A percentile compares a stretch with the other conserved stretches of the same genome.
Conservation (phyloP, 2,329 filamentous ascomycete species). For the Microsporum canis region DNA sequence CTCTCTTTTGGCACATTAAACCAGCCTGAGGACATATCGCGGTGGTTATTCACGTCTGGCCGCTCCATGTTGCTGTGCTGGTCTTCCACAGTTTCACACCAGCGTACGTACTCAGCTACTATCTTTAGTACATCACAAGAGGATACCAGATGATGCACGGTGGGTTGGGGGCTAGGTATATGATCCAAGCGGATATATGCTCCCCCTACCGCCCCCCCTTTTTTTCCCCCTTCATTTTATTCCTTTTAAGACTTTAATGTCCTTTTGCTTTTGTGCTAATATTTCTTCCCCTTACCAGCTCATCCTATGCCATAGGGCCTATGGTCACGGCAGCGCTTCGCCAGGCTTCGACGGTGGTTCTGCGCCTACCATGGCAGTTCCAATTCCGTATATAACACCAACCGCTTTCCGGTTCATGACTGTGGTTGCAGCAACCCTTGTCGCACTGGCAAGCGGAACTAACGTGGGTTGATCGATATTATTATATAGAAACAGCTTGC, state of each 20-base stretch:
- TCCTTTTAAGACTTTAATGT: background rate
- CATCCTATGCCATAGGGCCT: background rate
- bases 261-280: background rate
- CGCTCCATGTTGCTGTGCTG: background rate
- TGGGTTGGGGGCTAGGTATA: background rate
- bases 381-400: background rate
- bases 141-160: background rate
- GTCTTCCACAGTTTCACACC: background rate
- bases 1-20: background rate
- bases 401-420: constrained; percentile 57
- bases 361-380: background rate
- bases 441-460: constrained; percentile 82
- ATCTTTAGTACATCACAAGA: constrained; percentile 3
- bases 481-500: background rate
- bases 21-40: background rate
- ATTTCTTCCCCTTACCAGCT: background rate
- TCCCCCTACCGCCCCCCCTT: background rate
- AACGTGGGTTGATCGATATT: constrained; percentile 48
- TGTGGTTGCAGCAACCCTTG: constrained; percentile 70
- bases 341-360: background rate
- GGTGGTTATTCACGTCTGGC: background rate
- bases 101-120: background rate
- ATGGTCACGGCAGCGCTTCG: background rate
- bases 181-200: background rate
- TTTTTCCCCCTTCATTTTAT: background rate